Evolutionary conservation across 306 rosid species (phyloP).

Genomic region (Prunus salicina): DNA sequence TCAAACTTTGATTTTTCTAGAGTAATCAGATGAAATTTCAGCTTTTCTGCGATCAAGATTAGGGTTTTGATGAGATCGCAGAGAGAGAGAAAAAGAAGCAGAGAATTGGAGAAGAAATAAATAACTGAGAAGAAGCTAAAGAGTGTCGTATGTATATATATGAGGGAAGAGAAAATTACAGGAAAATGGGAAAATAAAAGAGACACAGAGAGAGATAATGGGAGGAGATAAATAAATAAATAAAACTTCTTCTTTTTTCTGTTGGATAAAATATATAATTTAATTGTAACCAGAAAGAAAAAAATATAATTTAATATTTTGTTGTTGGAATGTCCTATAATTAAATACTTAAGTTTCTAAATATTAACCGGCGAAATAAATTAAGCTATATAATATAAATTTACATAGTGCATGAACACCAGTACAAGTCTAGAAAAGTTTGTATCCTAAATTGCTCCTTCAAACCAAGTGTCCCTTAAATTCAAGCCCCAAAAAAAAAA

Average conservation of each 20-base stretch:
- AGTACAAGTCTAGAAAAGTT: no score
- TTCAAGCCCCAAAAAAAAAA: no score
- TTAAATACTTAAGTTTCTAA: no score
- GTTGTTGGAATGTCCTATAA: no score
- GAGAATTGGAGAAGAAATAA: slow-evolving; percentile 35
- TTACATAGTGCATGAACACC: no score
- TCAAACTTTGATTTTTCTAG: slow-evolving; percentile 18
- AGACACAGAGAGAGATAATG: background rate
- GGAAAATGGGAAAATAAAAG: background rate
- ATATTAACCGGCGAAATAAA: no score
- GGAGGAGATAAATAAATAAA: background rate
- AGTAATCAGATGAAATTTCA: slow-evolving; percentile 1
- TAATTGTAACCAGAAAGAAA: background rate
- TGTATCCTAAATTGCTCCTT: no score
- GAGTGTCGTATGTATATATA: slow-evolving; percentile 25
- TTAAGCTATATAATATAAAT: no score
- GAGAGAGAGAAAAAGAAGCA: slow-evolving; percentile 20
- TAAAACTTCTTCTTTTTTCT: no score
- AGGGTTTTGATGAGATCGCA: slow-evolving; percentile 35
- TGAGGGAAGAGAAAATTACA: background rate
- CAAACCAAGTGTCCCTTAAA: no score
- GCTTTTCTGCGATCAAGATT: slow-evolving; percentile 19
- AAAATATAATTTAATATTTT: background rate
- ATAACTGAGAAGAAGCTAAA: slow-evolving; percentile 36
- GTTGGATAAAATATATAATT: background rate